Conservation (phyloP, 768 basidiomycete genomes). For the Calocybe gangraenosa region DNA sequence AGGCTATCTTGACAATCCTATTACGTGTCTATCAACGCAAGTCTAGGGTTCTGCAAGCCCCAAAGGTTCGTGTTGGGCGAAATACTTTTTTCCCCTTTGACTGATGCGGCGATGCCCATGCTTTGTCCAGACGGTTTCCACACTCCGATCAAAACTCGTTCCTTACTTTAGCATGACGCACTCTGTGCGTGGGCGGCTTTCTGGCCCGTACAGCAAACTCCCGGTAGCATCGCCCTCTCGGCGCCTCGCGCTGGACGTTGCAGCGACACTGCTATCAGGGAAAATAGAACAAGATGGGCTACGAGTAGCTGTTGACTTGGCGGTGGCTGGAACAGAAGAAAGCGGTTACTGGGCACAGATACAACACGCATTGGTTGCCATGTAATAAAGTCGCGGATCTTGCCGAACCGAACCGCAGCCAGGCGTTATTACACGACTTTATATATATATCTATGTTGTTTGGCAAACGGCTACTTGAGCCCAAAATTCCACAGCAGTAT, state of each 20-base stretch:
- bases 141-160: slow-evolving; percentile 55
- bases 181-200: slow-evolving; percentile 64
- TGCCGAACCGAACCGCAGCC: too few species aligned
- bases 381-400: not conserved
- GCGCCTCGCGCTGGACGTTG: slow-evolving; percentile 64
- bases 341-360: slow-evolving; percentile 34
- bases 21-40: slow-evolving; percentile 57
- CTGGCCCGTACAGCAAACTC: slow-evolving; percentile 79
- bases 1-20: slow-evolving; percentile 59
- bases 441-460: too few species aligned
- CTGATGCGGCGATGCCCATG: not conserved
- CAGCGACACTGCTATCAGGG: slow-evolving; percentile 26
- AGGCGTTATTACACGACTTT: too few species aligned
- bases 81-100: too few species aligned
- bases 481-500: slow-evolving; percentile 15
- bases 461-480: slow-evolving; percentile 3
- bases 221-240: slow-evolving; percentile 38
- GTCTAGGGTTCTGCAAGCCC: slow-evolving; percentile 34
- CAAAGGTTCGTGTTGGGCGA: slow-evolving; percentile 34
- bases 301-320: slow-evolving; percentile 27
- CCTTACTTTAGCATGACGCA: slow-evolving; percentile 83
- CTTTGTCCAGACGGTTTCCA: slow-evolving; percentile 36
- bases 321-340: slow-evolving; percentile 34
- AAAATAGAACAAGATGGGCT: slow-evolving; percentile 8
- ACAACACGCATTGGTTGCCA: slow-evolving; percentile 8